These are phyloP conservation scores for Myxozyma geophila DNA, from an alignment of 805 yeast species.

Conservation along the genomic window DNA sequence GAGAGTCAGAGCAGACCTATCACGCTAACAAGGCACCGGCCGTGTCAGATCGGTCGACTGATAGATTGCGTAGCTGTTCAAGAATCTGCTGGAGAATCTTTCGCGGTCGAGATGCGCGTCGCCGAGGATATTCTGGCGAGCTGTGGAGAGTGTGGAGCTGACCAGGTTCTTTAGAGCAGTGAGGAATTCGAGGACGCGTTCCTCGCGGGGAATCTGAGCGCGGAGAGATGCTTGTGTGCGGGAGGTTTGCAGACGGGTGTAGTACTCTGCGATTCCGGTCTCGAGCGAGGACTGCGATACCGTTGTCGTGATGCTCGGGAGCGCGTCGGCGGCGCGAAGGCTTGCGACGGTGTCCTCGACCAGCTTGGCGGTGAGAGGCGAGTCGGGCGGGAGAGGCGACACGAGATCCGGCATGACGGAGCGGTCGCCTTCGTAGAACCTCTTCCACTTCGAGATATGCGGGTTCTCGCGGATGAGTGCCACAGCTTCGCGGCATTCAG, in stretches of 20 bases:
- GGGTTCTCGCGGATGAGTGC: constrained; percentile 12
- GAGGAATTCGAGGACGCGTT: not conserved
- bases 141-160: not conserved
- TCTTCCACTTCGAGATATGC: constrained; percentile 24
- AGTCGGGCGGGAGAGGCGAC: not conserved
- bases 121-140: not conserved
- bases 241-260: not conserved
- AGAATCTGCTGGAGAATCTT: not conserved
- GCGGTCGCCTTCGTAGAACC: constrained; percentile 28
- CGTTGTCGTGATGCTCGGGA: not conserved
- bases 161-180: not conserved
- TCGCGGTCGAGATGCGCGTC: not conserved
- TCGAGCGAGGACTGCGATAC: not conserved
- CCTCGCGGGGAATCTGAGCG: not conserved
- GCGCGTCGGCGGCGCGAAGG: not conserved
- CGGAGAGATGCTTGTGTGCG: not conserved
- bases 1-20: not conserved
- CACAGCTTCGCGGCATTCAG: constrained; percentile 17
- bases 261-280: not conserved
- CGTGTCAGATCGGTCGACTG: constrained; percentile 20
- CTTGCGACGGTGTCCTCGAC: not conserved
- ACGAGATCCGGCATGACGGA: constrained; percentile 20
- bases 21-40: constrained; percentile 2
- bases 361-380: not conserved
- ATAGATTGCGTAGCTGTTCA: constrained; percentile 14